Percentiles rank a stretch among this genome's conserved stretches.
phyloP scores from a whole-genome alignment of 148 eudicot species.

The Vaccinium vitisidaea region DNA sequence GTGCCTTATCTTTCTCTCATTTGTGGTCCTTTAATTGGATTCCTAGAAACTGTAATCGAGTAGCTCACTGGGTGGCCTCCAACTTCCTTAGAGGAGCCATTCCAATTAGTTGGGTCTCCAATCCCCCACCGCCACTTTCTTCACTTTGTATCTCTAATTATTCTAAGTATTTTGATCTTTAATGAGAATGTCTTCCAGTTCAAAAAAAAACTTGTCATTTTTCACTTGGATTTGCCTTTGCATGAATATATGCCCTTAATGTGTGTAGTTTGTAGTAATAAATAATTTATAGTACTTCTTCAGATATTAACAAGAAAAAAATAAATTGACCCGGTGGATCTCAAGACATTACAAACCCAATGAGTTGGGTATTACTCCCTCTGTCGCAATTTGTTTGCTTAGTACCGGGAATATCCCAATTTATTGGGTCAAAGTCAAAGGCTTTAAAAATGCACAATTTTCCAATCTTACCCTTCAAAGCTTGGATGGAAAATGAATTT shows the following conservation, averaged over 20 bases:
- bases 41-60: too few species aligned
- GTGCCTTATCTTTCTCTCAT: too few species aligned
- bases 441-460: background rate
- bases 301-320: background rate
- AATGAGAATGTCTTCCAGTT: too few species aligned
- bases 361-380: background rate
- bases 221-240: slow-evolving; percentile 6
- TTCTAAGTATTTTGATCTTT: too few species aligned
- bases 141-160: too few species aligned
- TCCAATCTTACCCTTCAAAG: background rate
- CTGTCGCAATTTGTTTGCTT: background rate
- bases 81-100: too few species aligned
- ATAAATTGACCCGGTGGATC: slow-evolving; percentile 1
- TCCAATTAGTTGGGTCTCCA: too few species aligned
- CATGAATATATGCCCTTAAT: background rate
- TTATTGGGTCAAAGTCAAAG: background rate
- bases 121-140: too few species aligned
- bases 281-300: background rate
- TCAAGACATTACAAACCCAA: slow-evolving; percentile 15
- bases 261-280: background rate
- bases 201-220: slow-evolving; percentile 20
- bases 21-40: too few species aligned
- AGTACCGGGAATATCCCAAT: background rate
- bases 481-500: too few species aligned
- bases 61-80: too few species aligned